phyloP scores from a whole-genome alignment of 768 basidiomycete genomes.

The Lyophyllum atratum region DNA sequence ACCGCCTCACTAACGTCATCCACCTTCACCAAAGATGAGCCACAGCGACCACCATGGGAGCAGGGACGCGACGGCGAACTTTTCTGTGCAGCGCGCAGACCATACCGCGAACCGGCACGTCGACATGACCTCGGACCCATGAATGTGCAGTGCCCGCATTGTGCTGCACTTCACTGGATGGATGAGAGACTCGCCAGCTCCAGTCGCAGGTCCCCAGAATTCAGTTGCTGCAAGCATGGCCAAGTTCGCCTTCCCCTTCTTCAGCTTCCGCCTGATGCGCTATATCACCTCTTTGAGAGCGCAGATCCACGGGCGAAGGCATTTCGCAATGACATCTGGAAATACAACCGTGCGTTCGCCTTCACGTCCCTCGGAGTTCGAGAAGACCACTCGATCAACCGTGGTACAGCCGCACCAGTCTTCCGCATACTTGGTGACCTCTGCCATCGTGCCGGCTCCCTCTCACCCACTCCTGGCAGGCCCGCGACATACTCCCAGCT shows the following conservation, averaged over 20 bases:
- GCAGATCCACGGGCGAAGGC: constrained; percentile 6
- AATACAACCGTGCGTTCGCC: constrained; percentile 43
- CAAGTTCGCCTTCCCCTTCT: constrained; percentile 29
- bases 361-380: constrained; percentile 38
- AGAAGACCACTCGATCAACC: constrained; percentile 28
- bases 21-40: too few species aligned
- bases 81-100: neutral
- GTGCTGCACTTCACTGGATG: constrained; percentile 38
- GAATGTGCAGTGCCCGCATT: constrained; percentile 33
- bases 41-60: too few species aligned
- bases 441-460: constrained; percentile 33
- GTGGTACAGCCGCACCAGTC: constrained; percentile 30
- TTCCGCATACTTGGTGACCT: constrained; percentile 39
- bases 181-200: constrained; percentile 24
- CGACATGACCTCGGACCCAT: constrained; percentile 34
- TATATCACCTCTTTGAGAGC: constrained; percentile 21
- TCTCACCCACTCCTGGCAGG: constrained; percentile 24
- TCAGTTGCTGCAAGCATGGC: constrained; percentile 39
- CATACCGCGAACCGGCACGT: neutral
- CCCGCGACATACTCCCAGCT: constrained; percentile 36
- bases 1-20: too few species aligned
- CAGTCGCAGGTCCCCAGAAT: constrained; percentile 20
- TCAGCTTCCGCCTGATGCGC: constrained; percentile 21
- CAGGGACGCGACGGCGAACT: too few species aligned
- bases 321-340: constrained; percentile 38